A percentile compares a stretch with the other conserved stretches of the same genome.
phyloP scores from a whole-genome alignment of 2,329 filamentous ascomycete species.

The Penicillium fuscoglaucum region DNA sequence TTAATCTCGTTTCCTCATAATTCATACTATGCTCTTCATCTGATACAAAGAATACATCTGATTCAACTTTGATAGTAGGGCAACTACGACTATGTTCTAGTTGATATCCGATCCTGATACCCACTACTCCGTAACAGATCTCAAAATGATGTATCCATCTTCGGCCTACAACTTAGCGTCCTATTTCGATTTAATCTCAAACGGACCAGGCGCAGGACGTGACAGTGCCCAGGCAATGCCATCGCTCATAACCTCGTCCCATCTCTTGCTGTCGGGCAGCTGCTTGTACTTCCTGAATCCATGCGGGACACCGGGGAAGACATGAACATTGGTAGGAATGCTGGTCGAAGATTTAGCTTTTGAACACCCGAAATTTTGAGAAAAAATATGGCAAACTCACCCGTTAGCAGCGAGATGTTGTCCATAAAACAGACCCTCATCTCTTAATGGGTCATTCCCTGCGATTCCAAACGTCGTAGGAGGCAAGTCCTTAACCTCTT shows the following conservation, averaged over 20 bases:
- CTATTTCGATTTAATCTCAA: constrained; percentile 25
- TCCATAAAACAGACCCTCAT: constrained; percentile 52
- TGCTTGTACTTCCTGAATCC: constrained; percentile 44
- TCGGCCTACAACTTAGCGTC: background rate
- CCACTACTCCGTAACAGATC: background rate
- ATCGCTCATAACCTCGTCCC: constrained; percentile 33
- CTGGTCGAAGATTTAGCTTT: constrained; percentile 26
- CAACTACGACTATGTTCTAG: background rate
- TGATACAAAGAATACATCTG: background rate
- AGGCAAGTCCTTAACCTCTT: constrained; percentile 44
- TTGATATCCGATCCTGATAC: background rate
- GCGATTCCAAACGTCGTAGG: constrained; percentile 49
- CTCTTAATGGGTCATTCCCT: constrained; percentile 51
- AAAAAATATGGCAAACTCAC: constrained; percentile 28
- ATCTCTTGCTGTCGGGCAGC: constrained; percentile 29
- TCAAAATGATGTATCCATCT: background rate
- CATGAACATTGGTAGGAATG: constrained; percentile 50
- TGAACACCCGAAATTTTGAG: too few species aligned
- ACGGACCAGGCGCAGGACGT: constrained; percentile 21
- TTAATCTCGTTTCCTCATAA: background rate
- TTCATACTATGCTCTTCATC: background rate
- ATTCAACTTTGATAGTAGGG: background rate
- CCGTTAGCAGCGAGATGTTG: constrained; percentile 48
- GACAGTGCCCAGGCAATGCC: constrained; percentile 34
- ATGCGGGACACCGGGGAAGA: constrained; percentile 58